Conservation (phyloP, 2,329 filamentous ascomycete genomes). For the Elsinoe australis region DNA sequence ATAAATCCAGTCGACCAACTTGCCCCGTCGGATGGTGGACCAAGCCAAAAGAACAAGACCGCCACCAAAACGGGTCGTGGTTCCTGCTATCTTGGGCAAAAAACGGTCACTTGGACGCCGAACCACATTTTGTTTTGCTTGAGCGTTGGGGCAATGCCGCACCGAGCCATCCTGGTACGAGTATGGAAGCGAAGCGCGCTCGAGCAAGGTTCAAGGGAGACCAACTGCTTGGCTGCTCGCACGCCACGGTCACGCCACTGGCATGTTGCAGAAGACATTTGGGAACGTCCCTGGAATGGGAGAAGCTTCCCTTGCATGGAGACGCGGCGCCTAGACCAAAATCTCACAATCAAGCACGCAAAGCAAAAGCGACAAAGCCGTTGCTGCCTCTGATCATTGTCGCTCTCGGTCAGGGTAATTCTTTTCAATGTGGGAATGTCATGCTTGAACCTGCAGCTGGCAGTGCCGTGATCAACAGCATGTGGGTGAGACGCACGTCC, state of each 20-base stretch:
- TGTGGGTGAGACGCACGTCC: no score
- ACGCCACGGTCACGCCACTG: slow-evolving; percentile 2
- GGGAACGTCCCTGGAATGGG: neutral
- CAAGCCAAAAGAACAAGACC: neutral
- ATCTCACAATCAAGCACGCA: neutral
- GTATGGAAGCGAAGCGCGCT: neutral
- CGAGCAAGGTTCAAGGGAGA: slow-evolving; percentile 5
- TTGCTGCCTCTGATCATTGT: neutral
- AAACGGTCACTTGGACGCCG: slow-evolving; percentile 3
- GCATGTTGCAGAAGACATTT: slow-evolving; percentile 3
- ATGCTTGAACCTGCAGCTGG: no score
- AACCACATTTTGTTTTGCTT: neutral
- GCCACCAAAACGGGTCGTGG: slow-evolving; percentile 9
- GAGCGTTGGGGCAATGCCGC: slow-evolving; percentile 13
- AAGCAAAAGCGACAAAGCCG: neutral
- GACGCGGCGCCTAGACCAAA: neutral
- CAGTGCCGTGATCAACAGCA: no score
- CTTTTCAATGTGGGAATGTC: no score
- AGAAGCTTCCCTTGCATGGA: neutral
- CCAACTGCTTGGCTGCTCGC: neutral
- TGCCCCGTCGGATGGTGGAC: no score
- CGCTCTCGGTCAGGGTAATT: slow-evolving; percentile 1
- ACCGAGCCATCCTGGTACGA: slow-evolving; percentile 9
- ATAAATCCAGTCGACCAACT: neutral
- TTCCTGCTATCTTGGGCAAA: slow-evolving; percentile 10